These are phyloP conservation scores for Haematococcus sp. DNA, from an alignment of 139 green algal genomes.

Conservation along the genomic window DNA sequence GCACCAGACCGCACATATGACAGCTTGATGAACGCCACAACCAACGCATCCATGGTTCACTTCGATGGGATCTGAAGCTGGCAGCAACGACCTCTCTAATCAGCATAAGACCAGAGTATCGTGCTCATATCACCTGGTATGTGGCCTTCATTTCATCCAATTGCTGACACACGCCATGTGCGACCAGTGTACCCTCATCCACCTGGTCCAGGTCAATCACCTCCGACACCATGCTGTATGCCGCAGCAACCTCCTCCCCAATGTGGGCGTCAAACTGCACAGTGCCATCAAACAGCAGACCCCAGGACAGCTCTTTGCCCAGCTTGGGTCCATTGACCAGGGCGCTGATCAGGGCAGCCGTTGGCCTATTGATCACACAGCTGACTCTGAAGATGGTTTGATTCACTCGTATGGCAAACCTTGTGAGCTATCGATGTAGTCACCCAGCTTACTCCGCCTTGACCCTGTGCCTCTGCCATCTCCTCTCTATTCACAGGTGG, in stretches of 20 bases:
- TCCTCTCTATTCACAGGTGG: background rate
- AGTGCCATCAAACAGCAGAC: background rate
- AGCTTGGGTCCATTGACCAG: background rate
- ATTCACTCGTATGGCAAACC: no score
- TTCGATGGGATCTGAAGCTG: no score
- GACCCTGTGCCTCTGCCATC: background rate
- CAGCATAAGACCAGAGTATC: no score
- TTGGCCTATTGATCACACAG: background rate
- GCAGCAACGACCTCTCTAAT: no score
- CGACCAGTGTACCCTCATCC: slow-evolving; percentile 51
- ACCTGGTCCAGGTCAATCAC: slow-evolving; percentile 58
- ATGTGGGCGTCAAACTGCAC: background rate
- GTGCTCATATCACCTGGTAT: slow-evolving; percentile 25
- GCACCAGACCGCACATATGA: no score
- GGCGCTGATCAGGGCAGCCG: no score
- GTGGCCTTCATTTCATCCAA: slow-evolving; percentile 71
- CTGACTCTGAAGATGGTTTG: background rate
- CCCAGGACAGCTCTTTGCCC: background rate
- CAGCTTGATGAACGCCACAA: no score
- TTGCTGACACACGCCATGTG: slow-evolving; percentile 57
- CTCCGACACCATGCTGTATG: slow-evolving; percentile 36
- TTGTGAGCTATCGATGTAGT: slow-evolving; percentile 2
- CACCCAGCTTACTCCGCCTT: background rate
- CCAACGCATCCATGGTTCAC: no score
- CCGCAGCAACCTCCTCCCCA: background rate